phyloP scores from a whole-genome alignment of 371 early-diverging fungal genomes.

The Syncephalastrum sp. region DNA sequence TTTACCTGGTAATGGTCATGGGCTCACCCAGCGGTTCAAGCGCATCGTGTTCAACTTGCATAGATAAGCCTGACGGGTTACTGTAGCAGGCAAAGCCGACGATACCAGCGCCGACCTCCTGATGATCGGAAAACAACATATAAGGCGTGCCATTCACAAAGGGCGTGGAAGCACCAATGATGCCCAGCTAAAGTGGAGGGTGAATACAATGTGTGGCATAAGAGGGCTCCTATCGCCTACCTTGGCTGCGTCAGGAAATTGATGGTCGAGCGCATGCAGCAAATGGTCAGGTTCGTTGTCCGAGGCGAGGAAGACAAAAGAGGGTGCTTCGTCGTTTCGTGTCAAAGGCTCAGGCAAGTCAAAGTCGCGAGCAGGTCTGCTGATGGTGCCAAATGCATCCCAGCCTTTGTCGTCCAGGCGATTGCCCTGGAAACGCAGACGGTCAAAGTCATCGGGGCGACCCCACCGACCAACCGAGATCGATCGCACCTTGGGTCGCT shows the following conservation, averaged over 20 bases:
- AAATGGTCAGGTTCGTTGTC: constrained; percentile 69
- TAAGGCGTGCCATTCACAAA: constrained; percentile 68
- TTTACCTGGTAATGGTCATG: constrained; percentile 55
- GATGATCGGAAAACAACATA: constrained; percentile 55
- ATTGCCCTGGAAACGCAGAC: constrained; percentile 33
- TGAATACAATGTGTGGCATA: not conserved
- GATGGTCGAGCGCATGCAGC: constrained; percentile 51
- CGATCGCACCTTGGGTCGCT: constrained; percentile 46
- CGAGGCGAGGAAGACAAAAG: constrained; percentile 52
- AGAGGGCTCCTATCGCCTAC: constrained; percentile 3
- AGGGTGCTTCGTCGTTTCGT: constrained; percentile 17
- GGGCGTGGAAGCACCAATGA: constrained; percentile 67
- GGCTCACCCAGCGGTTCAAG: constrained; percentile 53
- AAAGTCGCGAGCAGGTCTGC: constrained; percentile 27
- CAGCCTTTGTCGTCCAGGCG: constrained; percentile 48
- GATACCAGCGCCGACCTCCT: constrained; percentile 57
- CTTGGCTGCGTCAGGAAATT: constrained; percentile 51
- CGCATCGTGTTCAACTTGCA: constrained; percentile 34
- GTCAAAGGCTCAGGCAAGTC: constrained; percentile 24
- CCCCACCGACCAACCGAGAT: constrained; percentile 64
- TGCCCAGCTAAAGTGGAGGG: constrained; percentile 33
- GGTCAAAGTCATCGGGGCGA: constrained; percentile 32
- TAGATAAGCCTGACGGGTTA: not conserved
- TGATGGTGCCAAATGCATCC: constrained; percentile 44
- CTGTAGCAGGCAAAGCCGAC: constrained; percentile 56